Evolutionary conservation across 371 early-diverging fungal species (phyloP).

Genomic region (Mortierella sp.): DNA sequence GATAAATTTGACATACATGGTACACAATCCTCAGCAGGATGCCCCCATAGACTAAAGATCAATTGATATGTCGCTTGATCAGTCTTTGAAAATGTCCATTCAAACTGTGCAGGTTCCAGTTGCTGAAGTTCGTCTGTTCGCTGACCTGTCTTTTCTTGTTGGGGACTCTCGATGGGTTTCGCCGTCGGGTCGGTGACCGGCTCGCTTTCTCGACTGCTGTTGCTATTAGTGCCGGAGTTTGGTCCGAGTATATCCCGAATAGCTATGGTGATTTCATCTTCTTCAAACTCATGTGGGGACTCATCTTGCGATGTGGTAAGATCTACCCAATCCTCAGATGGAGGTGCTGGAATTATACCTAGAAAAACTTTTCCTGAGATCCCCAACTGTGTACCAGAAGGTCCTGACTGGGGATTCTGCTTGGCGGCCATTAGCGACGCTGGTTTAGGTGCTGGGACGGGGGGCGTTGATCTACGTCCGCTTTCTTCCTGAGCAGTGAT

Average conservation of each 20-base stretch:
- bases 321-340: not conserved
- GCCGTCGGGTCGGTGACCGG: not conserved
- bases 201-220: conserved; percentile 24
- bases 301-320: not conserved
- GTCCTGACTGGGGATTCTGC: conserved; percentile 25
- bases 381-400: conserved; percentile 16
- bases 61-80: conserved; percentile 40
- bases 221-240: conserved; percentile 40
- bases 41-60: conserved; percentile 49
- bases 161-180: not conserved
- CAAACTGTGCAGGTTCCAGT: conserved; percentile 37
- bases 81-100: conserved; percentile 46
- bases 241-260: conserved; percentile 48
- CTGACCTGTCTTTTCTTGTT: not conserved
- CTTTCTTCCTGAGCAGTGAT: not conserved
- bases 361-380: conserved; percentile 29
- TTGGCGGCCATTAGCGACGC: conserved; percentile 22
- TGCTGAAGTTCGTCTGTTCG: conserved; percentile 24
- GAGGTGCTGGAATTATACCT: not conserved
- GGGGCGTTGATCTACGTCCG: conserved; percentile 7
- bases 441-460: conserved; percentile 46
- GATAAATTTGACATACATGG: conserved; percentile 18
- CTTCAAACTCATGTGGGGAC: not conserved
- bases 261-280: conserved; percentile 25
- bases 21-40: conserved; percentile 48